Conservation (phyloP, 2,329 filamentous ascomycete species). For the Claviceps lovelessii region DNA sequence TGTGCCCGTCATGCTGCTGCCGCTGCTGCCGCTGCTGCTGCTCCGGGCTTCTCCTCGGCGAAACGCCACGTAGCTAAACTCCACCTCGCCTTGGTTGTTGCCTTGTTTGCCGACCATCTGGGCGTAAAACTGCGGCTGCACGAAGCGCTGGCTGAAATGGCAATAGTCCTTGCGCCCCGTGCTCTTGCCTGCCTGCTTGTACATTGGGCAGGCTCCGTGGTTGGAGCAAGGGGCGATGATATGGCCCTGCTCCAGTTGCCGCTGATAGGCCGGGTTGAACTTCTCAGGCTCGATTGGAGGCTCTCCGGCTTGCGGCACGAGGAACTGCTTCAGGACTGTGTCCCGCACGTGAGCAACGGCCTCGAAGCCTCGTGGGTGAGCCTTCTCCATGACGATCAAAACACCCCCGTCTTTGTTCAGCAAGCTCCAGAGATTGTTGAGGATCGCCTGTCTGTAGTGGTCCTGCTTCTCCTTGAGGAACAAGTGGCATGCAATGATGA, state of each 20-base stretch:
- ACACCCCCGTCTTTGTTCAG: slow-evolving; percentile 75
- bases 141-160: slow-evolving; percentile 78
- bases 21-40: background rate
- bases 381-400: slow-evolving; percentile 79
- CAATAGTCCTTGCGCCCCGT: slow-evolving; percentile 77
- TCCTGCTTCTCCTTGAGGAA: slow-evolving; percentile 64
- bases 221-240: slow-evolving; percentile 74
- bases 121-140: slow-evolving; percentile 70
- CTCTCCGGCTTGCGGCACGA: slow-evolving; percentile 36
- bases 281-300: slow-evolving; percentile 20
- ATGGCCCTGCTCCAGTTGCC: slow-evolving; percentile 43
- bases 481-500: slow-evolving; percentile 79
- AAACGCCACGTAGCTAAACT: slow-evolving; percentile 80
- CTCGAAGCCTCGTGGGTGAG: slow-evolving; percentile 81
- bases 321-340: slow-evolving; percentile 60
- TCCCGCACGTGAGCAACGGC: slow-evolving; percentile 74
- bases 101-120: slow-evolving; percentile 52
- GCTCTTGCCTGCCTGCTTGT: slow-evolving; percentile 52
- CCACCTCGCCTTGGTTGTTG: slow-evolving; percentile 76
- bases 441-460: slow-evolving; percentile 59
- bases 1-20: slow-evolving; percentile 28
- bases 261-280: slow-evolving; percentile 24
- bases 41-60: slow-evolving; percentile 48
- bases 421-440: slow-evolving; percentile 82
- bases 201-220: slow-evolving; percentile 81